phyloP scores from a whole-genome alignment of 2,329 filamentous ascomycete species.

The Pyrenochaeta sp. region DNA sequence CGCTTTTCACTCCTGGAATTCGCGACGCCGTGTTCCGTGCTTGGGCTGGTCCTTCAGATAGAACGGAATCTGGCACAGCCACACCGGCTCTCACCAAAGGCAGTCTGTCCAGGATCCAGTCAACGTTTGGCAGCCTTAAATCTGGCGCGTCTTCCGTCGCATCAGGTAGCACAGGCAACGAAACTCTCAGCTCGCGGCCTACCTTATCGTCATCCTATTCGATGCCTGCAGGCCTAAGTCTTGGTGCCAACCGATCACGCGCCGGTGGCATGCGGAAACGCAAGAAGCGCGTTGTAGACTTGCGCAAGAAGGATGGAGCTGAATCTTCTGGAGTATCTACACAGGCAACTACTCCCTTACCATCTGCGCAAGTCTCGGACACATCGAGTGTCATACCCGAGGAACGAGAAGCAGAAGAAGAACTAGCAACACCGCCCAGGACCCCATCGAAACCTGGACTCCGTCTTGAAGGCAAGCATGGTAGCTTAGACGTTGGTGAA shows the following conservation, averaged over 20 bases:
- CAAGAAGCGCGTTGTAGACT: conserved; percentile 83
- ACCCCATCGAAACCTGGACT: conserved; percentile 32
- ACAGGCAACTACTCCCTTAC: conserved; percentile 56
- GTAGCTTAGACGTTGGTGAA: conserved; percentile 32
- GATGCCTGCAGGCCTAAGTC: conserved; percentile 65
- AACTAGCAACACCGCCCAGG: conserved; percentile 40
- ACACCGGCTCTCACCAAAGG: conserved; percentile 53
- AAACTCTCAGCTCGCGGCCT: conserved; percentile 66
- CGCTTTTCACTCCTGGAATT: conserved; percentile 90
- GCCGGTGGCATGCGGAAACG: conserved; percentile 73
- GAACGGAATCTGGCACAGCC: conserved; percentile 62
- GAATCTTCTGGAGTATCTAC: conserved; percentile 60
- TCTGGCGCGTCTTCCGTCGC: conserved; percentile 43
- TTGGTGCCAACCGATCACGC: conserved; percentile 68
- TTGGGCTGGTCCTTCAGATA: conserved; percentile 82
- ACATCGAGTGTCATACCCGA: conserved; percentile 56
- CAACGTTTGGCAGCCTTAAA: conserved; percentile 58
- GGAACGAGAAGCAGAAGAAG: conserved; percentile 41
- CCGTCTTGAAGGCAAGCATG: conserved; percentile 33
- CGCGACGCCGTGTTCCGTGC: conserved; percentile 89
- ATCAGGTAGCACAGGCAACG: conserved; percentile 56
- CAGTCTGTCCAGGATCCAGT: conserved; percentile 57
- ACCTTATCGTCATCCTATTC: conserved; percentile 68
- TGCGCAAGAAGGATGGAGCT: conserved; percentile 66
- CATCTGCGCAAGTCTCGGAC: conserved; percentile 65